These are phyloP conservation scores for Ophiostoma himal-ulmi DNA, from an alignment of 2,329 filamentous ascomycete genomes.

Conservation along the genomic window DNA sequence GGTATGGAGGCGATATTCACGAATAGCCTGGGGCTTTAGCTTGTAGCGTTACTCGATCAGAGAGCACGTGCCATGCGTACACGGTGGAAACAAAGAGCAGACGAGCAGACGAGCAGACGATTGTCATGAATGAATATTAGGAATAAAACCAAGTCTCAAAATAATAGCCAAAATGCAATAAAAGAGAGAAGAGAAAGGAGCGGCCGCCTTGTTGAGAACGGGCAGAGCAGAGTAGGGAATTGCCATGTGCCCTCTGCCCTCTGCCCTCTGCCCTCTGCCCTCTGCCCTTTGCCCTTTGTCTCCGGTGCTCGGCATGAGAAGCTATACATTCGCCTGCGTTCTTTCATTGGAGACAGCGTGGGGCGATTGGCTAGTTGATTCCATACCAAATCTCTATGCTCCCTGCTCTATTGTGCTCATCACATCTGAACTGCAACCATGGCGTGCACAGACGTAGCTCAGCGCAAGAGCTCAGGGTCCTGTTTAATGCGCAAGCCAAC, in stretches of 20 bases:
- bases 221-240: neutral
- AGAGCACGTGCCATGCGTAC: too few relatives aligned
- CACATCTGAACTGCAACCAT: neutral
- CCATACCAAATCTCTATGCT: neutral
- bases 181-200: neutral
- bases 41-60: too few relatives aligned
- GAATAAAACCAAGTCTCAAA: too few relatives aligned
- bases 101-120: too few relatives aligned
- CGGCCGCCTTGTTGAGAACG: neutral
- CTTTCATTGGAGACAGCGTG: neutral
- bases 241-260: neutral
- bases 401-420: neutral
- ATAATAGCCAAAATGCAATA: too few relatives aligned
- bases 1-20: too few relatives aligned
- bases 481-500: neutral
- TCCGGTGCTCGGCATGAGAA: too few relatives aligned
- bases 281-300: neutral
- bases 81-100: too few relatives aligned
- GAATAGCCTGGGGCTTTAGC: too few relatives aligned
- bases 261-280: too few relatives aligned
- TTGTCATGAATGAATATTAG: too few relatives aligned
- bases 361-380: neutral
- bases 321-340: too few relatives aligned
- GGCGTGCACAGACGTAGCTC: neutral
- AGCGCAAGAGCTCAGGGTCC: neutral